These are phyloP conservation scores for Amoebophrya sp. DNA, from an alignment of 169 alveolate genomes.

Conservation along the genomic window DNA sequence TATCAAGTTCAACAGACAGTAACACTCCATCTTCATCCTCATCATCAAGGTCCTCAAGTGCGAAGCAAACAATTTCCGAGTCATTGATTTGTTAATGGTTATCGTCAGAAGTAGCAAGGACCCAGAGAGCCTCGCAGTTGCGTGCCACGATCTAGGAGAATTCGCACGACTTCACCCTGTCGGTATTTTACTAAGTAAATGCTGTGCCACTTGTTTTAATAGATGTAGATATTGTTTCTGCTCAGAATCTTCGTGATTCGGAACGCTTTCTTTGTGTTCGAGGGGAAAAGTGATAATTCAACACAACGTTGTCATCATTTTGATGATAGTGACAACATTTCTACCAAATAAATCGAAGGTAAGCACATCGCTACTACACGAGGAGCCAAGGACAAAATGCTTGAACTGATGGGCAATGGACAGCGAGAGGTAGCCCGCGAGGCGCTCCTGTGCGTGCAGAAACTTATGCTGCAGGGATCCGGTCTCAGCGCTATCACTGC, in stretches of 20 bases:
- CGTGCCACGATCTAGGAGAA: constrained; percentile 74
- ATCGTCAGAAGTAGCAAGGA: constrained; percentile 25
- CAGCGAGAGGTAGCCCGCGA: constrained; percentile 62
- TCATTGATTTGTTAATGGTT: neutral
- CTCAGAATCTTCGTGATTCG: neutral
- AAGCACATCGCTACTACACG: neutral
- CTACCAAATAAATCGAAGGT: neutral
- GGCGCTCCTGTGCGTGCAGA: constrained; percentile 68
- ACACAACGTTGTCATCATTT: neutral
- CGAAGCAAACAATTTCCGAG: constrained; percentile 56
- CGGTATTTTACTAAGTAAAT: constrained; percentile 61
- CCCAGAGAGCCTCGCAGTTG: constrained; percentile 62
- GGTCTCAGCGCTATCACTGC: neutral
- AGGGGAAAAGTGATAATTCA: neutral
- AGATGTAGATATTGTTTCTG: too few species aligned
- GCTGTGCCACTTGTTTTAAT: constrained; percentile 50
- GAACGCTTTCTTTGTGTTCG: neutral
- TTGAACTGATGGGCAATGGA: neutral
- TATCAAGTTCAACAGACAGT: too few species aligned
- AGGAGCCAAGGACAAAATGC: constrained; percentile 6
- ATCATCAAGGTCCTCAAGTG: constrained; percentile 34
- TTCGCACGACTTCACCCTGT: constrained; percentile 71
- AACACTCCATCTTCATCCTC: neutral
- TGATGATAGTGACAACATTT: neutral
- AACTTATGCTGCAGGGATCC: constrained; percentile 61